Evolutionary conservation across 805 yeast species (phyloP), one percentile per base, ranked within the genome.

Genomic region (Candida manassasensis): DNA sequence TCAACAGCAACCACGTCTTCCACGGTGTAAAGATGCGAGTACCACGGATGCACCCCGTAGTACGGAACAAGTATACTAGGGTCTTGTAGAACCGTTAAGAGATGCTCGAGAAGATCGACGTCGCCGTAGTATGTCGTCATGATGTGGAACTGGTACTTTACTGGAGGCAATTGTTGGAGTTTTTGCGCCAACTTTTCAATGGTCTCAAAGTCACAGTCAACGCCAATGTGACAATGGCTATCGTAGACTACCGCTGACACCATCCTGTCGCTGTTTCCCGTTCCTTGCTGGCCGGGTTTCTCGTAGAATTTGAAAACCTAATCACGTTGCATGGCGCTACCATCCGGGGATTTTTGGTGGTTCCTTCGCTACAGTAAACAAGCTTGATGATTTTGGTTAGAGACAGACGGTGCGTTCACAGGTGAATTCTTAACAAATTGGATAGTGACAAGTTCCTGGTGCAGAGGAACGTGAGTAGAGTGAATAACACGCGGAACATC

Each of bases 31-130:
- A 81, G 43, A 53, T 89, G 95, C 3, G 79, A 59, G 49, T 75
- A 89, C 97, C 97, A 90, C 0, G 98, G 98, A 57, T 90, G 98
- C 1, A 87, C 63, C 0, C 97, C 95, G 49, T 75, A 73, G 26
- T 74, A 72, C 0, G 81, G 74, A 6, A 61, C 52, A 1, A 71
- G 41, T 7, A 38, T 24, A 17, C 46, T 38, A 6, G 32, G 22
- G 10, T 15, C 36, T 19, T 13, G 31, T 28, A 39, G 42, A 43
- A 18, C 50, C 19, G 13, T 17, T 12, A 40, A 33, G 19, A 60
- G 32, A 10, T 21, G 25, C 27, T 50, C 55, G 3, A 67, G 37
- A 18, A 55, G 38, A 3, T 44, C 50, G 10, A 66, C 32, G 44
- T 67, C 73, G 7, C 47, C 38, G 38, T 53, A 58, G 40, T 63